Conservation (phyloP, 306 rosid species). For the Cucumis melo region DNA sequence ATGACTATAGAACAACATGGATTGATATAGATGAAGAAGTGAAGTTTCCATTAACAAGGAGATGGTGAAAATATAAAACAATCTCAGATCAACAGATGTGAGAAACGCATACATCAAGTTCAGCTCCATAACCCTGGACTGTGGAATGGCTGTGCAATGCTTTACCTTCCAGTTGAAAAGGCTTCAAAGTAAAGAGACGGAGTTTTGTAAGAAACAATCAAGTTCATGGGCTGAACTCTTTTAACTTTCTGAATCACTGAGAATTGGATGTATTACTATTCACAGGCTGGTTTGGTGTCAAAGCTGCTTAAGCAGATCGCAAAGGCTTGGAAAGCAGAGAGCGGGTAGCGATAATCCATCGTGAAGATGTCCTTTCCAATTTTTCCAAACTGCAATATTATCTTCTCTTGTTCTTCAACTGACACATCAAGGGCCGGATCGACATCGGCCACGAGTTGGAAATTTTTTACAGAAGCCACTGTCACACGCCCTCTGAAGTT, state of each 20-base stretch:
- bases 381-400: constrained; percentile 78
- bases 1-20: not conserved
- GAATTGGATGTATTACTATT: constrained; percentile 22
- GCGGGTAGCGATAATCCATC: constrained; percentile 85
- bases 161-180: not conserved
- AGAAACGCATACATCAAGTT: not conserved
- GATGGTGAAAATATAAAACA: not conserved
- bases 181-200: not conserved
- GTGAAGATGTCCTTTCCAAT: constrained; percentile 80
- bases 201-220: not conserved
- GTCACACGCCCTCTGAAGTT: constrained; percentile 81
- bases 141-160: not conserved
- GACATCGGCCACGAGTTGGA: constrained; percentile 70
- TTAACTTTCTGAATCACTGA: not conserved
- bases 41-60: not conserved
- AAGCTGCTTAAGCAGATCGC: constrained; percentile 83
- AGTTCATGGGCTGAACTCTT: not conserved
- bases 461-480: constrained; percentile 84
- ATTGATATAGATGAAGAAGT: not conserved
- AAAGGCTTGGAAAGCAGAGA: constrained; percentile 86
- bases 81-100: not conserved
- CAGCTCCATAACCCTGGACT: not conserved
- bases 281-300: constrained; percentile 84
- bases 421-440: constrained; percentile 52
- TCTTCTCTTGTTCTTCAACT: constrained; percentile 56